These are phyloP conservation scores for Phytophthora crassamura DNA, from an alignment of 352 stramenopile species.

Conservation along the genomic window DNA sequence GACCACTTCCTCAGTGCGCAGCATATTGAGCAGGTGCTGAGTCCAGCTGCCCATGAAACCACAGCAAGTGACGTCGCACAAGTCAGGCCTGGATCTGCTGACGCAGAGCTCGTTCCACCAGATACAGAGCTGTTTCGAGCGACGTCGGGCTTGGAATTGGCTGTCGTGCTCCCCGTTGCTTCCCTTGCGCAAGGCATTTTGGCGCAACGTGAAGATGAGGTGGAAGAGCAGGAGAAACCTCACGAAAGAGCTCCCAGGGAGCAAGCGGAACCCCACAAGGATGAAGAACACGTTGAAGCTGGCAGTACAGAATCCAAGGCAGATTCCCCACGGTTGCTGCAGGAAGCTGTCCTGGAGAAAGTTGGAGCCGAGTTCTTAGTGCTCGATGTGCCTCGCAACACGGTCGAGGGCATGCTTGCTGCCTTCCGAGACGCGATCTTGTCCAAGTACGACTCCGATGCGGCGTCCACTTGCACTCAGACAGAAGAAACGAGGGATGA, in stretches of 20 bases:
- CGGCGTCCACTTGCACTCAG: conserved; percentile 24
- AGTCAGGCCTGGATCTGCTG: not conserved
- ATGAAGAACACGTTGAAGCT: not conserved
- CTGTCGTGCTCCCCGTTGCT: conserved; percentile 22
- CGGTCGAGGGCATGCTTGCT: conserved; percentile 35
- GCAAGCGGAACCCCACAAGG: not conserved
- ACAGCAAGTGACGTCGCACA: not conserved
- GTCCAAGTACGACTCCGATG: conserved; percentile 47
- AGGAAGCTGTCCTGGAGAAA: conserved; percentile 30
- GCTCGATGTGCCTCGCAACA: conserved; percentile 35
- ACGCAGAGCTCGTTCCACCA: not conserved
- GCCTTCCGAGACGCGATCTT: conserved; percentile 55
- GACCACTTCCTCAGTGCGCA: conserved; percentile 59
- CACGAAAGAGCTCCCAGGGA: conserved; percentile 11
- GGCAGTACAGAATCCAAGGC: not conserved
- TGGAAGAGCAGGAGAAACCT: not conserved
- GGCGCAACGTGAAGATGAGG: conserved; percentile 30
- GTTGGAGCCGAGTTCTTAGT: conserved; percentile 43
- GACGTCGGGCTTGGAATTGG: conserved; percentile 35
- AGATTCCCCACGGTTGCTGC: conserved; percentile 2
- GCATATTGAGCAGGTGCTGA: conserved; percentile 52
- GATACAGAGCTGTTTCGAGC: conserved; percentile 26
- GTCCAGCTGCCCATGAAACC: conserved; percentile 1
- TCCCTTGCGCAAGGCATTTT: conserved; percentile 45
- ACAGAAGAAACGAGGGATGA: conserved; percentile 42